Conservation (phyloP, 1,284 basidiomycete species). For the Fomitiporia mediterranea region DNA sequence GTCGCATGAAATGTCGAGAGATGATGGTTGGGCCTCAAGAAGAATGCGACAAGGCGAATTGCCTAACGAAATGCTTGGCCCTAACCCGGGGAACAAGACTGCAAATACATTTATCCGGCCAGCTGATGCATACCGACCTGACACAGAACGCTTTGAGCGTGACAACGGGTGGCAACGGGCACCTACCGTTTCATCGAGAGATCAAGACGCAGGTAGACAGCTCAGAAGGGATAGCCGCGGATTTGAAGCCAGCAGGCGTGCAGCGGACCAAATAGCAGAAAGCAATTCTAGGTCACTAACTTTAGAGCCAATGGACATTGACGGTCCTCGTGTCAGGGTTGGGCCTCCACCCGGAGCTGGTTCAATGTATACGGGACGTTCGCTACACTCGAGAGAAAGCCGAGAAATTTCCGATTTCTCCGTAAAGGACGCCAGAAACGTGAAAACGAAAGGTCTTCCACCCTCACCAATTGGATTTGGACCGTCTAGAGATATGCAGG, state of each 20-base stretch:
- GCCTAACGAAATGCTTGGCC: too few relatives aligned
- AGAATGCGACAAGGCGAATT: not conserved
- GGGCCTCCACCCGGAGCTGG: not conserved
- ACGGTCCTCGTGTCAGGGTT: not conserved
- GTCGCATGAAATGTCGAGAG: not conserved
- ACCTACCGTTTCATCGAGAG: not conserved
- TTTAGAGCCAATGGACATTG: constrained; percentile 11
- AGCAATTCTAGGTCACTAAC: not conserved
- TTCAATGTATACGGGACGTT: constrained; percentile 11
- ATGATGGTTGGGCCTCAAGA: not conserved
- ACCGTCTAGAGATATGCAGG: not conserved
- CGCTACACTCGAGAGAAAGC: not conserved
- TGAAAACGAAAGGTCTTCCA: not conserved
- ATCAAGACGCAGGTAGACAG: not conserved
- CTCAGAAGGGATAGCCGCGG: not conserved
- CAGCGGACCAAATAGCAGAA: not conserved
- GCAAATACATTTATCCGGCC: not conserved
- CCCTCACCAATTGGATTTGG: not conserved
- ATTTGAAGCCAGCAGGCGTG: not conserved
- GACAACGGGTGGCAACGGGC: not conserved
- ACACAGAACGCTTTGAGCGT: not conserved
- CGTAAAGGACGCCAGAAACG: constrained; percentile 2
- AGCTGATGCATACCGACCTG: not conserved
- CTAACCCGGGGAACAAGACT: not conserved
- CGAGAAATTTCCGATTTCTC: constrained; percentile 1